Evolutionary conservation across 2,329 filamentous ascomycete species (phyloP).

Genomic region (Colletotrichum liaoningense): DNA sequence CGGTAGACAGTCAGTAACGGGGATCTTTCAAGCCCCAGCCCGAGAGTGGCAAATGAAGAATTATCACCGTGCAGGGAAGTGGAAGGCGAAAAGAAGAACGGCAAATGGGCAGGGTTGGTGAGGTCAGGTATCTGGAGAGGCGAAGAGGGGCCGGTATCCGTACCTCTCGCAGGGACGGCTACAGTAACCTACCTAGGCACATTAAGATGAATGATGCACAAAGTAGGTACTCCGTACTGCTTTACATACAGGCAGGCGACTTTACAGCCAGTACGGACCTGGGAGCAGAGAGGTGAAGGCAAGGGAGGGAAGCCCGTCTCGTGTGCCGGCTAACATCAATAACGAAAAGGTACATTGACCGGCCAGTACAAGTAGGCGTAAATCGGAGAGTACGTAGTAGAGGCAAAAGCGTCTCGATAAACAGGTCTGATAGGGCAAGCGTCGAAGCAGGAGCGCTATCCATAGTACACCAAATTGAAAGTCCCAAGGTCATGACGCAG

Average conservation of each 20-base stretch:
- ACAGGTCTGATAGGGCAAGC: background rate
- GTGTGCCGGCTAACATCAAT: background rate
- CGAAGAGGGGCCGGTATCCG: too few species aligned
- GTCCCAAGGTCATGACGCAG: background rate
- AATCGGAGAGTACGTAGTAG: background rate
- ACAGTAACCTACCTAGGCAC: background rate
- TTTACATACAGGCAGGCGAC: background rate
- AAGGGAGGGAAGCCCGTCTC: background rate
- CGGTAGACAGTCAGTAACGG: background rate
- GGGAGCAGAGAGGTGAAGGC: background rate
- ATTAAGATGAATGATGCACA: background rate
- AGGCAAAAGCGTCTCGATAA: background rate
- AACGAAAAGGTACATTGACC: background rate
- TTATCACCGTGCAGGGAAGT: background rate
- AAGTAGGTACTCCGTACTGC: background rate
- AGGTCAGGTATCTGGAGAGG: background rate
- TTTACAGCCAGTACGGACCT: background rate
- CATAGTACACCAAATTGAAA: background rate
- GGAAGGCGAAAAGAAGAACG: background rate
- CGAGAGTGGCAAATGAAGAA: background rate
- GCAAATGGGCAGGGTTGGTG: background rate
- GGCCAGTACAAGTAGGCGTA: background rate
- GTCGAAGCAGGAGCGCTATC: background rate
- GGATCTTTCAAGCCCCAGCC: background rate
- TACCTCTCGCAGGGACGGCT: background rate